Percentiles rank a stretch among this genome's conserved stretches.
phyloP scores from a whole-genome alignment of 1,284 basidiomycete genomes.

The Ganoderma leucocontextum region DNA sequence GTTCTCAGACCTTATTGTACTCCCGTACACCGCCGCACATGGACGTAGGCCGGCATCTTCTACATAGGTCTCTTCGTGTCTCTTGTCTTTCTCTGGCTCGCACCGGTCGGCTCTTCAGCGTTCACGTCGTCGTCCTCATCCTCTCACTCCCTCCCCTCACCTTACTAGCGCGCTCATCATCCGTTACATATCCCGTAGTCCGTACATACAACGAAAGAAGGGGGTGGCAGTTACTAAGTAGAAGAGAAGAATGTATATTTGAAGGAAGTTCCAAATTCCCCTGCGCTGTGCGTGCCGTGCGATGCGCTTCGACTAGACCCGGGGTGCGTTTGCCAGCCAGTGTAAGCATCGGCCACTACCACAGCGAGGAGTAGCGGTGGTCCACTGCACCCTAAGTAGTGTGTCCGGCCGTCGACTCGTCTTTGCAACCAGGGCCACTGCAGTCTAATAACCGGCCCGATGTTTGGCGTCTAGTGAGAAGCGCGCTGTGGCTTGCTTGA shows the following conservation, averaged over 20 bases:
- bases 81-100: constrained; percentile 15
- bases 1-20: constrained; percentile 24
- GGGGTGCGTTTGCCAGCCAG: no score
- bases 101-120: constrained; percentile 26
- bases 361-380: no score
- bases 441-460: no score
- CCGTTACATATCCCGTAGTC: constrained; percentile 20
- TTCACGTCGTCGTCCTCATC: constrained; percentile 18
- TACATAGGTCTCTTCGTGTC: constrained; percentile 18
- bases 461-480: no score
- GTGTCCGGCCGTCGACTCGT: no score
- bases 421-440: no score
- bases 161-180: constrained; percentile 18
- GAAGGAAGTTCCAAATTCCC: constrained; percentile 10
- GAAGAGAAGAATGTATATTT: constrained; percentile 37
- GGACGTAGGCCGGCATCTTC: background rate
- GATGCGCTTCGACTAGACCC: background rate
- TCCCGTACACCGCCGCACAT: constrained; percentile 14
- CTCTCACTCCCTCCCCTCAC: constrained; percentile 1
- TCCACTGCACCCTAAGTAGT: no score
- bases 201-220: constrained; percentile 32
- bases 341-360: no score
- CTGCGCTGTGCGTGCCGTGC: background rate
- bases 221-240: constrained; percentile 27
- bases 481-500: no score